Conservation (phyloP, 805 yeast genomes). For the Suhomyces vadensis region DNA sequence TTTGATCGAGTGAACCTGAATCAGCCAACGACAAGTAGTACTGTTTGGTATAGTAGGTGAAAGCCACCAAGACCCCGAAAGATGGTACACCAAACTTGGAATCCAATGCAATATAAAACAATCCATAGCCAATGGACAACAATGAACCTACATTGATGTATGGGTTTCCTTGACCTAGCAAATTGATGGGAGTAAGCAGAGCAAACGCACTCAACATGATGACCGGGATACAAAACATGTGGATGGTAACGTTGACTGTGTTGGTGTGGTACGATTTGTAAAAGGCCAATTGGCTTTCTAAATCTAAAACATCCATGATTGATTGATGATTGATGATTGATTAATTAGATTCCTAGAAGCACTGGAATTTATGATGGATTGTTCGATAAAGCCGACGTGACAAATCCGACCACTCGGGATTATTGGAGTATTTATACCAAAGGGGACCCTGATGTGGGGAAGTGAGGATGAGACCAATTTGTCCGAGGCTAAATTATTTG, state of each 20-base stretch:
- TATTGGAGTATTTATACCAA: too few species aligned
- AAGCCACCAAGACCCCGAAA: slow-evolving; percentile 22
- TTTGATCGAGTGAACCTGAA: slow-evolving; percentile 16
- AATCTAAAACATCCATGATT: slow-evolving; percentile 28
- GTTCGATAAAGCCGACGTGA: too few species aligned
- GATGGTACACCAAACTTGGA: slow-evolving; percentile 37
- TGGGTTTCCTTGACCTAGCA: slow-evolving; percentile 21
- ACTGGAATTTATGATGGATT: too few species aligned
- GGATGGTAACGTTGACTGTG: slow-evolving; percentile 71
- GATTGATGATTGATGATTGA: too few species aligned
- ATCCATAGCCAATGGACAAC: slow-evolving; percentile 48
- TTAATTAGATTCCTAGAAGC: too few species aligned
- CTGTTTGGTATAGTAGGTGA: slow-evolving; percentile 23
- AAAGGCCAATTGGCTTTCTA: slow-evolving; percentile 40
- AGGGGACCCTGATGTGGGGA: too few species aligned
- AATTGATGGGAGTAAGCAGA: slow-evolving; percentile 29
- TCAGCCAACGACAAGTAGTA: slow-evolving; percentile 21
- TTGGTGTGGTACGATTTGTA: slow-evolving; percentile 51
- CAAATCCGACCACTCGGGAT: too few species aligned
- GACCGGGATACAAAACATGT: slow-evolving; percentile 75
- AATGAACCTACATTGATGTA: slow-evolving; percentile 49
- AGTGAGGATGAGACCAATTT: too few species aligned
- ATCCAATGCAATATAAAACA: slow-evolving; percentile 63
- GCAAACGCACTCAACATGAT: slow-evolving; percentile 60
- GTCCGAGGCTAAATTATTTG: too few species aligned